Percentiles rank a stretch among this genome's conserved stretches.
These are phyloP conservation scores for Apiotrichum sp. DNA, from an alignment of 1,284 basidiomycete species.

Conservation along the genomic window DNA sequence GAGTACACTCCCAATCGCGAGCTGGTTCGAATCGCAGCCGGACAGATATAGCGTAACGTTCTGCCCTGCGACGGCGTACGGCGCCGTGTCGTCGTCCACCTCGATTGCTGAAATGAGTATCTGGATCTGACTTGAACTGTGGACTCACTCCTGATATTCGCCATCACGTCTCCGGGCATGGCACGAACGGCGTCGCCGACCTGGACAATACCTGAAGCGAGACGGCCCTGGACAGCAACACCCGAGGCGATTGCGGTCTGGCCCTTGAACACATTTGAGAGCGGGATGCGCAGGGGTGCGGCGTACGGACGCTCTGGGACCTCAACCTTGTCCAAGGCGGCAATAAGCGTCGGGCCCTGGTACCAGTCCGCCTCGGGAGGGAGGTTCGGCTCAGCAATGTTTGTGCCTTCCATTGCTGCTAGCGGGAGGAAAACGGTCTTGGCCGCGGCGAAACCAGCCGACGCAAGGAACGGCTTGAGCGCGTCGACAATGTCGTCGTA, in stretches of 20 bases:
- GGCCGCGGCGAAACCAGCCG: constrained; percentile 74
- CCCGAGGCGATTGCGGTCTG: constrained; percentile 64
- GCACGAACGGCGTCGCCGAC: constrained; percentile 82
- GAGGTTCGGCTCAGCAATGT: constrained; percentile 53
- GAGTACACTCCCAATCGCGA: constrained; percentile 82
- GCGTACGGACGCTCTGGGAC: constrained; percentile 73
- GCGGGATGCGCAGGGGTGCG: constrained; percentile 74
- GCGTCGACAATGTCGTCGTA: constrained; percentile 76
- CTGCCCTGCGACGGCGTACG: constrained; percentile 85
- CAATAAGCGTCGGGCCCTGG: constrained; percentile 73
- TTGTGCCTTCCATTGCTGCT: constrained; percentile 82
- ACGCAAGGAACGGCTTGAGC: constrained; percentile 73
- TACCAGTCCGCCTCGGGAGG: constrained; percentile 60
- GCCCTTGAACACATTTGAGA: constrained; percentile 93
- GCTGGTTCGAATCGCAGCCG: constrained; percentile 75
- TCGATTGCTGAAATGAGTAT: constrained; percentile 54
- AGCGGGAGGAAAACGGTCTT: constrained; percentile 84
- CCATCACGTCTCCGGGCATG: constrained; percentile 86
- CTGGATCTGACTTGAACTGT: background rate
- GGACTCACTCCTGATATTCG: constrained; percentile 66
- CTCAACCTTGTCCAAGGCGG: constrained; percentile 72
- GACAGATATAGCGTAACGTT: constrained; percentile 82
- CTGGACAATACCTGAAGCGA: constrained; percentile 83
- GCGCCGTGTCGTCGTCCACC: constrained; percentile 66
- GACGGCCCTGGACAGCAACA: constrained; percentile 74